Base-by-base conservation (phyloP, 495 filamentous ascomycete genomes). In the Hypoxylon fuscum region DNA sequence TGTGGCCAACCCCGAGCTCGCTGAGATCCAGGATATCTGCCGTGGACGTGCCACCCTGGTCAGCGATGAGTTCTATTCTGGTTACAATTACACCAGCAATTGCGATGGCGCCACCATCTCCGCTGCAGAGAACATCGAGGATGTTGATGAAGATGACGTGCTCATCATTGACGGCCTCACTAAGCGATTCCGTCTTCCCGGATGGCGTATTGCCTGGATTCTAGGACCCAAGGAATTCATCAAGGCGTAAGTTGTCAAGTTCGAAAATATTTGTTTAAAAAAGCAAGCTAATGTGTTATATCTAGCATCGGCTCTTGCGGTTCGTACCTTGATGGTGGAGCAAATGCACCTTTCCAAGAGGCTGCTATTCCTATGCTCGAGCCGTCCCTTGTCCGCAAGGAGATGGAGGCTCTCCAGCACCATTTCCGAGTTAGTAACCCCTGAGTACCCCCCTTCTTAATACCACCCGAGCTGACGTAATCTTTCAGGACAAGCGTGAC, bases 121-220 rank as follows among this genome's bases (percentile, higher is more conserved):
- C 62, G 88, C 92, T 27, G 93, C 94, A 0, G 88, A 89, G 58
- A 94, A 97, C 68, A 85, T 98, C 52, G 80, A 94, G 72, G 83
- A 86, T 59, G 84, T 86, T 48, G 79, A 88, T 45, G 77, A 83
- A 45, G 81, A 83, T 46, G 79, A 96, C 64, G 93, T 98, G 6
- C 86, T 98, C 37, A 88, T 98, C 67, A 93, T 98, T 51, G 94
- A 98, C 74, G 94, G 94, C 37, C 85, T 98, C 14, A 98, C 94
- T 55, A 98, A 98, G 83, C 90, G 92, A 48, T 98, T 98, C 85
- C 88, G 94, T 61, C 86, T 98, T 2, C 94, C 94, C 2, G 94
- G 94, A 52, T 98, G 94, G 93, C 90, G 94, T 62, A 92, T 98
- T 43, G 93, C 93, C 7, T 97, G 94, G 94, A 89, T 98, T 59